A percentile compares a stretch with the other conserved stretches of the same genome.
Evolutionary conservation across 2,329 filamentous ascomycete species (phyloP).

Genomic region (Colletotrichum endophyticum): DNA sequence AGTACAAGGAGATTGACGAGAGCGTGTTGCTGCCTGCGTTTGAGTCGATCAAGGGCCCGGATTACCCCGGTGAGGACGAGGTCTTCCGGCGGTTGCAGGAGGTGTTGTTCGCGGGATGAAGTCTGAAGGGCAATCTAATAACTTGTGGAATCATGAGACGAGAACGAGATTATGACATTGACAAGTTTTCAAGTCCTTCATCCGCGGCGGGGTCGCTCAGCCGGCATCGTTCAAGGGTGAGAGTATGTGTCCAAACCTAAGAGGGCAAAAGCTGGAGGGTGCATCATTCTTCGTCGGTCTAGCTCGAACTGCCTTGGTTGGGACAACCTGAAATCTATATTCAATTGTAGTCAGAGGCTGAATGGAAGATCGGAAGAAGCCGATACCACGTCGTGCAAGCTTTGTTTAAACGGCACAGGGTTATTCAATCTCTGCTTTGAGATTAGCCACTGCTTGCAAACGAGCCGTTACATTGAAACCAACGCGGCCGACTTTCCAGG

Average conservation of each 20-base stretch:
- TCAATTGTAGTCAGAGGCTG: background rate
- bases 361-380: accelerated
- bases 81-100: slow-evolving; percentile 27
- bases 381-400: background rate
- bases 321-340: no score
- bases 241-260: background rate
- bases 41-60: slow-evolving; percentile 32
- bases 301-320: no score
- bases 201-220: background rate
- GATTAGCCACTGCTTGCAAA: background rate
- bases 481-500: background rate
- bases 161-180: background rate
- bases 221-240: background rate
- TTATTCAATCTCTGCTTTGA: background rate
- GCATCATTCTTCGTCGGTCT: no score
- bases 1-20: slow-evolving; percentile 60
- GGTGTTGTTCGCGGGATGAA: background rate
- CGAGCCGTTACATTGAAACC: background rate
- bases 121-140: background rate
- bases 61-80: slow-evolving; percentile 39
- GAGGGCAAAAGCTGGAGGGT: background rate
- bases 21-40: slow-evolving; percentile 38
- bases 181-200: background rate
- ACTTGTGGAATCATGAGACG: background rate
- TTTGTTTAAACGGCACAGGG: background rate